These are phyloP conservation scores for Ophiostoma himal-ulmi DNA, from an alignment of 2,329 filamentous ascomycete genomes.

Conservation along the genomic window DNA sequence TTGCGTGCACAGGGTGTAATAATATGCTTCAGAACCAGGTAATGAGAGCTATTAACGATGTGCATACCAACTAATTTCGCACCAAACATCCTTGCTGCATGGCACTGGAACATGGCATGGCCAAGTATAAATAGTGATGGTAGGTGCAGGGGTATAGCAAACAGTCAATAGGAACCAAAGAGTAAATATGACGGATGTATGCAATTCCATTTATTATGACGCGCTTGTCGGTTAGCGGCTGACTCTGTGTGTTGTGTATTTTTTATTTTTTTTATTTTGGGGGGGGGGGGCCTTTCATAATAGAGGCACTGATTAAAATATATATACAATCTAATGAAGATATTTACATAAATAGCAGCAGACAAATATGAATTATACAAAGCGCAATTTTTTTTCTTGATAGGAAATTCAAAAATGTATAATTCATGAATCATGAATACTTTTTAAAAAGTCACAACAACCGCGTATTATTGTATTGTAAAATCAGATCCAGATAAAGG, in stretches of 20 bases:
- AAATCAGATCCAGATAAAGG: too few species aligned
- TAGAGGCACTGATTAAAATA: too few species aligned
- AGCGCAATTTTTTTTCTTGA: too few species aligned
- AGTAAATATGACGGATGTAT: not conserved
- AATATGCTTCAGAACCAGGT: not conserved
- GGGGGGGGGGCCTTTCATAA: too few species aligned
- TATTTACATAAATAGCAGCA: too few species aligned
- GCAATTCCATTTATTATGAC: not conserved
- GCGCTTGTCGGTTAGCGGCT: not conserved
- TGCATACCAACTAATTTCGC: not conserved
- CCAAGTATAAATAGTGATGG: conserved; percentile 10
- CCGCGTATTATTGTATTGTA: too few species aligned
- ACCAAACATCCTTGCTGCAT: conserved; percentile 4
- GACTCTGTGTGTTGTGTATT: not conserved
- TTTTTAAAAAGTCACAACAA: too few species aligned
- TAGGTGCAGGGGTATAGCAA: not conserved
- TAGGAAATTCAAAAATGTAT: too few species aligned
- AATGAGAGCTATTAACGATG: not conserved
- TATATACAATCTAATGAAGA: too few species aligned
- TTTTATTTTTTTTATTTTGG: not conserved
- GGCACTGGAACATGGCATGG: not conserved
- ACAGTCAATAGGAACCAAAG: not conserved
- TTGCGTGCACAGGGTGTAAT: not conserved
- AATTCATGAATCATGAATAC: too few species aligned
- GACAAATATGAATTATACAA: too few species aligned